Percentiles rank a stretch among this genome's conserved stretches.
These are phyloP conservation scores for Steccherinum ochraceum DNA, from an alignment of 768 basidiomycete genomes.

Conservation along the genomic window DNA sequence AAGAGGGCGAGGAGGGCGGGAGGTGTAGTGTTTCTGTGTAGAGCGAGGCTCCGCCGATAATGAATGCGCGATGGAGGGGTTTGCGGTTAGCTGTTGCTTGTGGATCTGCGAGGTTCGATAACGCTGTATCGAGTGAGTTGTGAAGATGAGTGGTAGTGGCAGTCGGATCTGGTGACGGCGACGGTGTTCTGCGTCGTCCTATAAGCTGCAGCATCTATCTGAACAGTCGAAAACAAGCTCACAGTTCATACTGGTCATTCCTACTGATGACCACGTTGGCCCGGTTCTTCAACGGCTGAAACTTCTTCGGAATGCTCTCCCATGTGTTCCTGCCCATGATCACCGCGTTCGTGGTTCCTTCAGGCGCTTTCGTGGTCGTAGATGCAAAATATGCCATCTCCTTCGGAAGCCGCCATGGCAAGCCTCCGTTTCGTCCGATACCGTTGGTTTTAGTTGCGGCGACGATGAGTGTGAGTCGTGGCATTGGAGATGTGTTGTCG, in stretches of 20 bases:
- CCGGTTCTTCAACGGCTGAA: conserved; percentile 72
- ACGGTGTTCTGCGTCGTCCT: background rate
- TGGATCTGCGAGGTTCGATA: conserved; percentile 23
- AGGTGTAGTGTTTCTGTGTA: conserved; percentile 60
- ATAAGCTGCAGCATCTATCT: background rate
- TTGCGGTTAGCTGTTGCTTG: conserved; percentile 7
- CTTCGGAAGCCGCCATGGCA: conserved; percentile 86
- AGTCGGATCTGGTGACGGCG: conserved; percentile 8
- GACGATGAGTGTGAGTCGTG: conserved; percentile 83
- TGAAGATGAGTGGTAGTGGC: conserved; percentile 25
- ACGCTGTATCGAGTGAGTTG: conserved; percentile 37
- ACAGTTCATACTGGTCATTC: conserved; percentile 57
- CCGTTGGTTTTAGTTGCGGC: conserved; percentile 85
- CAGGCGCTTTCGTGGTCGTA: conserved; percentile 58
- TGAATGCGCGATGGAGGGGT: conserved; percentile 55
- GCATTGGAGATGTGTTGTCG: conserved; percentile 39
- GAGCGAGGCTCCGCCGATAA: conserved; percentile 89
- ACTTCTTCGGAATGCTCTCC: conserved; percentile 89
- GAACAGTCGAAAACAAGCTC: background rate
- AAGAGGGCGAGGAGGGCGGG: conserved; percentile 28
- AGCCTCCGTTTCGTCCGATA: conserved; percentile 67
- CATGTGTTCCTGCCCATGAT: conserved; percentile 97
- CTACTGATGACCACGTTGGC: conserved; percentile 74
- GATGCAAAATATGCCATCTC: conserved; percentile 94
- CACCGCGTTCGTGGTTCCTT: conserved; percentile 60